A percentile compares a stretch with the other conserved stretches of the same genome.
Conservation (phyloP, 805 yeast genomes). For the Metschnikowia dekortorum region DNA sequence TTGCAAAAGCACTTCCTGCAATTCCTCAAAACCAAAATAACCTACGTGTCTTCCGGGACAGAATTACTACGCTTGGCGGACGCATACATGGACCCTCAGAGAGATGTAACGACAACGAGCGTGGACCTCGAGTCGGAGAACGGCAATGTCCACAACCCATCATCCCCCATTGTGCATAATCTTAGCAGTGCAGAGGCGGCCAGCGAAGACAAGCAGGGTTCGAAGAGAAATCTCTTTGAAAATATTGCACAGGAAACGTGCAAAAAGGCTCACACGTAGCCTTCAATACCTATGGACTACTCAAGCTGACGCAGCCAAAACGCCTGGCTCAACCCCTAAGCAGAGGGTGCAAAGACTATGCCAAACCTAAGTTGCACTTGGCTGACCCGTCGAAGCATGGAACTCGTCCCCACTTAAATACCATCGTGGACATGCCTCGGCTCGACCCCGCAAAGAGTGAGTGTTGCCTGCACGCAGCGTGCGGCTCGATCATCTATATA, state of each 20-base stretch:
- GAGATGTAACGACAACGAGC: slow-evolving; percentile 14
- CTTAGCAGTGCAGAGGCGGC: slow-evolving; percentile 14
- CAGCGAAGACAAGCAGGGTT: neutral
- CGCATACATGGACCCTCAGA: slow-evolving; percentile 4
- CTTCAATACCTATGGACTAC: slow-evolving; percentile 13
- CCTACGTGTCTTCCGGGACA: slow-evolving; percentile 26
- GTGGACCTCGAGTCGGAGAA: slow-evolving; percentile 18
- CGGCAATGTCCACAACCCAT: slow-evolving; percentile 17
- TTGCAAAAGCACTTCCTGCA: slow-evolving; percentile 28
- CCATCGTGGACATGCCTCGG: slow-evolving; percentile 6
- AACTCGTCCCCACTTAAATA: too few relatives aligned
- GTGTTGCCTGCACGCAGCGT: slow-evolving; percentile 1
- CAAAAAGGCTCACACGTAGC: slow-evolving; percentile 2
- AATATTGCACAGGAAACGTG: slow-evolving; percentile 1
- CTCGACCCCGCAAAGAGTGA: slow-evolving; percentile 12
- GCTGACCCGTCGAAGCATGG: too few relatives aligned
- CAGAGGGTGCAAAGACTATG: too few relatives aligned
- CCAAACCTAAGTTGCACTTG: too few relatives aligned
- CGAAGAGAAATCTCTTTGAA: slow-evolving; percentile 1
- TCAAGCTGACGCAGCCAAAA: too few relatives aligned
- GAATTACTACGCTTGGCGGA: slow-evolving; percentile 12
- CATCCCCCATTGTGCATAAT: slow-evolving; percentile 23
- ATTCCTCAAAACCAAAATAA: slow-evolving; percentile 19
- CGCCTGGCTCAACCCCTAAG: too few relatives aligned
- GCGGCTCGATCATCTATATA: neutral